These are phyloP conservation scores for Aspergillus aculeatinus DNA, from an alignment of 2,329 filamentous ascomycete species.

Conservation along the genomic window DNA sequence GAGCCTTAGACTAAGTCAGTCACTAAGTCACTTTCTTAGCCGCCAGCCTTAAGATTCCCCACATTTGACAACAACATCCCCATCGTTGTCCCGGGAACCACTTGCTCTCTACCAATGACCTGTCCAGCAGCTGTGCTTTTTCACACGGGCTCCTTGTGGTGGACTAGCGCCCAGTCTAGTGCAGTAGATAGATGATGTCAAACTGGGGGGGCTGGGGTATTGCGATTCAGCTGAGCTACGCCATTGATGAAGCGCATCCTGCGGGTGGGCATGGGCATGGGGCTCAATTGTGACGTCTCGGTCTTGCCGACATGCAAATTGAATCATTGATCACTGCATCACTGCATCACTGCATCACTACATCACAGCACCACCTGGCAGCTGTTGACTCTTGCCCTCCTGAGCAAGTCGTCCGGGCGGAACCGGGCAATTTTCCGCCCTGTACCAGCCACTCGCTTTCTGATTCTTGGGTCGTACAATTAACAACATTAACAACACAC, in stretches of 20 bases:
- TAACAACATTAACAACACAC: background rate
- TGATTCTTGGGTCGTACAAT: background rate
- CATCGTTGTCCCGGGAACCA: constrained; percentile 22
- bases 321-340: too few species aligned
- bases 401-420: background rate
- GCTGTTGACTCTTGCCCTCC: too few species aligned
- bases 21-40: background rate
- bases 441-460: background rate
- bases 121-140: background rate
- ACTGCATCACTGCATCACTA: too few species aligned
- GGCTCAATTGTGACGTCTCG: background rate
- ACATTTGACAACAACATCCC: constrained; percentile 23
- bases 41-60: constrained; percentile 14
- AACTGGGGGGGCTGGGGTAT: background rate
- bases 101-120: constrained; percentile 6
- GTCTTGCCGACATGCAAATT: background rate
- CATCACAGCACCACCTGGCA: too few species aligned
- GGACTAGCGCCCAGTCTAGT: background rate
- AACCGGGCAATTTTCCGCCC: background rate
- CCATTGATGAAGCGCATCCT: background rate
- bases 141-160: background rate
- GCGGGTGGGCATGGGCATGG: background rate
- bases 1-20: constrained; percentile 10
- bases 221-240: constrained; percentile 2
- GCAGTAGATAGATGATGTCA: constrained; percentile 1